Percentiles rank a stretch among this genome's conserved stretches.
Conservation (phyloP, 371 early-diverging fungal genomes). For the Apophysomyces ossiformis region DNA sequence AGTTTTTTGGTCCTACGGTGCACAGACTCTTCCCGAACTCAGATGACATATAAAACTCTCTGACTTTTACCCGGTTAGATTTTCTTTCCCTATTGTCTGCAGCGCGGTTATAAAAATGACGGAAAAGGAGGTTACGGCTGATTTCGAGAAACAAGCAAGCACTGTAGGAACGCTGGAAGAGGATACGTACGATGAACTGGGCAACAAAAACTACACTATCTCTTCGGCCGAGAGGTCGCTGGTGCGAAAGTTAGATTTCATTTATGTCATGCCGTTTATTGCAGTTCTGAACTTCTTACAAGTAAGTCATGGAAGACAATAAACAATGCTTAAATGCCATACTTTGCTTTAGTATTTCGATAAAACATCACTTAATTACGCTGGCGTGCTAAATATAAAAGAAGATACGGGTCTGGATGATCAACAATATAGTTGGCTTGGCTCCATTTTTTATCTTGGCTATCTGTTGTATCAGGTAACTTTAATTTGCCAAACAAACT, state of each 20-base stretch:
- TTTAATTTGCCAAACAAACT: not conserved
- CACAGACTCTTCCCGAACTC: not conserved
- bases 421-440: constrained; percentile 20
- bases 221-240: constrained; percentile 19
- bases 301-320: constrained; percentile 11
- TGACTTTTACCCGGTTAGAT: not conserved
- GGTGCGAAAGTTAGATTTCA: constrained; percentile 31
- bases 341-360: constrained; percentile 20
- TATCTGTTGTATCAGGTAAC: constrained; percentile 24
- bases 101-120: not conserved
- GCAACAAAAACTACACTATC: not conserved
- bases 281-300: constrained; percentile 35
- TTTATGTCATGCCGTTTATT: constrained; percentile 39
- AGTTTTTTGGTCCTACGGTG: not conserved
- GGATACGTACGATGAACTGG: not conserved
- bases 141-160: not conserved
- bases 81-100: not conserved
- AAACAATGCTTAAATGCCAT: not conserved
- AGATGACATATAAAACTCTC: not conserved
- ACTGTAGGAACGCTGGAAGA: not conserved
- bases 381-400: constrained; percentile 22
- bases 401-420: constrained; percentile 19
- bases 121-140: not conserved
- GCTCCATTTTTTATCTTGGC: constrained; percentile 28
- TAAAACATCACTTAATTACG: constrained; percentile 21